Evolutionary conservation across 2,329 filamentous ascomycete genomes (phyloP).

Genomic region (Fusarium sororula): DNA sequence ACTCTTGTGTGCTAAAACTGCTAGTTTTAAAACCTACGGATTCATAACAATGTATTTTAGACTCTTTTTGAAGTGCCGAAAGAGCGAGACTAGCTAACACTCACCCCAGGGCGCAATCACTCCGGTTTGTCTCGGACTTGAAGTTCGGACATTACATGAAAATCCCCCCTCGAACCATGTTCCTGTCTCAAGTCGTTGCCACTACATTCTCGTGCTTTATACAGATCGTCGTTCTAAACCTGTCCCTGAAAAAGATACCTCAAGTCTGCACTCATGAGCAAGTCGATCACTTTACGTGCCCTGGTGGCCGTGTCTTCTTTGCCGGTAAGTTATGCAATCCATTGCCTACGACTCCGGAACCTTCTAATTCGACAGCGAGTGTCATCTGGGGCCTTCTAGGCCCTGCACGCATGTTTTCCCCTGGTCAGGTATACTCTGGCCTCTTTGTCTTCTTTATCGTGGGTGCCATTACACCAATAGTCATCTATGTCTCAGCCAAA

Average conservation of each 20-base stretch:
- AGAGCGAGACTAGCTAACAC: slow-evolving; percentile 4
- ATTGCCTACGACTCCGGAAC: background rate
- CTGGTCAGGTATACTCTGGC: slow-evolving; percentile 67
- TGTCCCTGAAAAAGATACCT: slow-evolving; percentile 68
- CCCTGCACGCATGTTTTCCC: slow-evolving; percentile 70
- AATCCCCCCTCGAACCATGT: slow-evolving; percentile 72
- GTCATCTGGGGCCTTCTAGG: slow-evolving; percentile 73
- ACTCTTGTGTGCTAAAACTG: background rate
- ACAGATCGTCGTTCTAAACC: slow-evolving; percentile 71
- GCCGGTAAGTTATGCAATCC: slow-evolving; percentile 54
- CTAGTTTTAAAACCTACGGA: slow-evolving; percentile 69
- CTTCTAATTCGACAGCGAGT: background rate
- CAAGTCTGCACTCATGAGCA: slow-evolving; percentile 69
- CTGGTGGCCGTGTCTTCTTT: slow-evolving; percentile 71
- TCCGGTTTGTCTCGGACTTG: slow-evolving; percentile 71
- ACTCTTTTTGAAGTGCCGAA: background rate
- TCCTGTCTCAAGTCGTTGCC: slow-evolving; percentile 71
- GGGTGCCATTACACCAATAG: slow-evolving; percentile 62
- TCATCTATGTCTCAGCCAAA: slow-evolving; percentile 60
- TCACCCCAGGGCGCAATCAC: slow-evolving; percentile 61
- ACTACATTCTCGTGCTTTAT: slow-evolving; percentile 73
- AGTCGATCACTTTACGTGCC: slow-evolving; percentile 68
- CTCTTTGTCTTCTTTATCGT: slow-evolving; percentile 69
- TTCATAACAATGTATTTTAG: slow-evolving; percentile 59
- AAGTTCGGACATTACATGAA: slow-evolving; percentile 81